A percentile compares a stretch with the other conserved stretches of the same genome.
Conservation (phyloP, 176 grass and related monocot genomes). For the Juncus inflexus region DNA sequence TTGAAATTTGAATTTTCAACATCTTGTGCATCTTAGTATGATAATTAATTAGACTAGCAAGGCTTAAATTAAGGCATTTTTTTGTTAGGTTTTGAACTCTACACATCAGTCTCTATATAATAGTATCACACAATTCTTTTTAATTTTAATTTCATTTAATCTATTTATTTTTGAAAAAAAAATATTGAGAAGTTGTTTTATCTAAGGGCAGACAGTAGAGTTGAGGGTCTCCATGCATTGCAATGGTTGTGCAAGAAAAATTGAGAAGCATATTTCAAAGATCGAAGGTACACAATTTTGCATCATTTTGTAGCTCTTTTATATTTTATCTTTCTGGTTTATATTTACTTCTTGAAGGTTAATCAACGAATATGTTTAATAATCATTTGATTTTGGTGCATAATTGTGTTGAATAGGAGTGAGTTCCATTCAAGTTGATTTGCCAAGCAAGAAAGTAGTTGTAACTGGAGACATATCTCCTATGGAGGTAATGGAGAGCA, state of each 20-base stretch:
- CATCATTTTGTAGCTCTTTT: neutral
- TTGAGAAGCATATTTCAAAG: slow-evolving; percentile 85
- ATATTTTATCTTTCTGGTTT: neutral
- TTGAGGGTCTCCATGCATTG: slow-evolving; percentile 94
- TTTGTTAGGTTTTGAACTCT: neutral
- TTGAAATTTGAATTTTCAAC: neutral
- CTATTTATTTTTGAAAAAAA: neutral
- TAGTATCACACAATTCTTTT: neutral
- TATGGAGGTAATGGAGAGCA: slow-evolving; percentile 50
- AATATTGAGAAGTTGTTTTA: neutral
- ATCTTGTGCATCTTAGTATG: neutral
- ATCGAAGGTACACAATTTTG: slow-evolving; percentile 49
- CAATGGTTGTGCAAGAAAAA: slow-evolving; percentile 77
- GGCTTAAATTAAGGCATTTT: neutral
- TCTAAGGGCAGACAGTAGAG: slow-evolving; percentile 47
- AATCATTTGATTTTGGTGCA: neutral
- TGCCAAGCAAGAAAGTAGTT: slow-evolving; percentile 71
- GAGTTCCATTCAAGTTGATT: slow-evolving; percentile 57
- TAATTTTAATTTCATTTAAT: neutral
- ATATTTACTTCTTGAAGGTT: neutral
- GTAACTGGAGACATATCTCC: slow-evolving; percentile 61
- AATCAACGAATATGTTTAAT: neutral
- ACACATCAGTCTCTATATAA: neutral
- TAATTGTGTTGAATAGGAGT: slow-evolving; percentile 43
- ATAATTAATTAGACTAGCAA: neutral